phyloP scores from a whole-genome alignment of 257 asterid species.

The Haberlea rhodopensis region DNA sequence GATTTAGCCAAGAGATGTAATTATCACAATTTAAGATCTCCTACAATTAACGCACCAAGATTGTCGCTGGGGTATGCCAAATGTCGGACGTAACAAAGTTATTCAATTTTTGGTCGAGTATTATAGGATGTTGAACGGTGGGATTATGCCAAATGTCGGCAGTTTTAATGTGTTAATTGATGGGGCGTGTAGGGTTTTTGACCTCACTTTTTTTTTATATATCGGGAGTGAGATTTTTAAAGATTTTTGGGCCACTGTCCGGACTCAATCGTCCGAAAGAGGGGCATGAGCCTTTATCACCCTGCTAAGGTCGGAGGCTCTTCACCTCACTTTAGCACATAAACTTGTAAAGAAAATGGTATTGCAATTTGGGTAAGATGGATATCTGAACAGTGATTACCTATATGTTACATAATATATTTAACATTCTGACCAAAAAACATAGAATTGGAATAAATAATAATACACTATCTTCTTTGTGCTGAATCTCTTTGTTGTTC shows the following conservation, averaged over 20 bases:
- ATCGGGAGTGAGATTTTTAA: no score
- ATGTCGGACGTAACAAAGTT: no score
- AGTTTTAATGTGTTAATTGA: neutral
- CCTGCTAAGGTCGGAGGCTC: no score
- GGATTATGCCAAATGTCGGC: neutral
- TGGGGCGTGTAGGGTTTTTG: neutral
- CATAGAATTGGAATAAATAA: neutral
- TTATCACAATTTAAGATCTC: no score
- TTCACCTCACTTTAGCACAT: neutral
- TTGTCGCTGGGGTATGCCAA: no score
- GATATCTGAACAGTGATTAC: neutral
- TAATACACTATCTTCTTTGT: neutral
- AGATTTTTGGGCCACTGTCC: no score
- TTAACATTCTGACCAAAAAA: neutral
- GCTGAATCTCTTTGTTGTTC: conserved; percentile 21
- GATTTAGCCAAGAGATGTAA: no score
- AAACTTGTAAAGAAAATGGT: neutral
- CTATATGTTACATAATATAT: neutral
- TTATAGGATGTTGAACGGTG: neutral
- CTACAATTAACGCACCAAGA: no score
- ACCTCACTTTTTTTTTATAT: conserved; percentile 1
- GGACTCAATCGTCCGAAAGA: no score
- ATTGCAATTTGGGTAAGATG: neutral
- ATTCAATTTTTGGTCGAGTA: no score
- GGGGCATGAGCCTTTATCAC: no score